These are phyloP conservation scores for Tetrahymena borealis DNA, from an alignment of 73 alveolate genomes.

Conservation along the genomic window DNA sequence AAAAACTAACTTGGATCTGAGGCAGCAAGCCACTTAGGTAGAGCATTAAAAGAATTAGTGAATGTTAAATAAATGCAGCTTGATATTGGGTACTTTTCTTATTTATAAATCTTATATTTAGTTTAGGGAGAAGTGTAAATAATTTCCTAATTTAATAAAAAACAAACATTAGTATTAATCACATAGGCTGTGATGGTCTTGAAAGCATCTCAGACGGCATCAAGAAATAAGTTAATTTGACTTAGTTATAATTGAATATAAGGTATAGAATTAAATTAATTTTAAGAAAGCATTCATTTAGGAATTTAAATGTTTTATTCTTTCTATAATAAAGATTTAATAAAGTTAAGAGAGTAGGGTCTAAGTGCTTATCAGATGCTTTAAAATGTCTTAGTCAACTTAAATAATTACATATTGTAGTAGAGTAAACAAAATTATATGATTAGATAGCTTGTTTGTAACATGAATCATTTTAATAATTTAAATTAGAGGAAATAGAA, in stretches of 20 bases:
- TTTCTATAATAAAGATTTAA: neutral
- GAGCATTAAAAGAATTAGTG: neutral
- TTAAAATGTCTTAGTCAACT: neutral
- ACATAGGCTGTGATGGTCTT: neutral
- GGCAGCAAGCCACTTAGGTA: neutral
- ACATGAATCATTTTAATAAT: neutral
- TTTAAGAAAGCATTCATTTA: too few relatives aligned
- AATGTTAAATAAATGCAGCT: neutral
- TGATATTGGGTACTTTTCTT: neutral
- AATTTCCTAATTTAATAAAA: neutral
- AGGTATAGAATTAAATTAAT: neutral
- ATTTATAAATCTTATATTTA: neutral
- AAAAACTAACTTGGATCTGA: neutral
- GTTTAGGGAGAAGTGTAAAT: neutral
- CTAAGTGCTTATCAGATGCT: neutral
- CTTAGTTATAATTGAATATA: neutral
- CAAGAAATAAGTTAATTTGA: neutral
- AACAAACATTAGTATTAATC: neutral
- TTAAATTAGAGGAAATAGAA: neutral
- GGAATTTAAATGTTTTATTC: too few relatives aligned
- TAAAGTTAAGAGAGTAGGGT: neutral
- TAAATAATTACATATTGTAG: neutral
- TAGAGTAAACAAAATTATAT: neutral
- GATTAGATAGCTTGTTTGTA: neutral
- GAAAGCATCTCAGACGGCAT: neutral